A percentile compares a stretch with the other conserved stretches of the same genome.
These are phyloP conservation scores for Cicer pinnatifidum DNA, from an alignment of 306 rosid species.

Conservation along the genomic window DNA sequence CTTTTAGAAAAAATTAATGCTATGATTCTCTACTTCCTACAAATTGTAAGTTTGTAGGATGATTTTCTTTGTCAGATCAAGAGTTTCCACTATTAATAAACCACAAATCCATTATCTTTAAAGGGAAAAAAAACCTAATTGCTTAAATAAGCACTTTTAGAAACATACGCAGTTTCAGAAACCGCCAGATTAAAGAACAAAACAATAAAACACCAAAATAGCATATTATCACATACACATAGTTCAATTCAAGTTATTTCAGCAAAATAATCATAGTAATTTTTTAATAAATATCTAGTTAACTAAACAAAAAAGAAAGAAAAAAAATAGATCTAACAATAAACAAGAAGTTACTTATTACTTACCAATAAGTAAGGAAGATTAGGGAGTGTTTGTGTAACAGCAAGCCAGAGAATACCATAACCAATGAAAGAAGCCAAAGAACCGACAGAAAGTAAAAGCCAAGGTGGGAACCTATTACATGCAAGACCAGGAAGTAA, in stretches of 20 bases:
- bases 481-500: conserved; percentile 73
- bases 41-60: background rate
- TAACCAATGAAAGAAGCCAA: conserved; percentile 67
- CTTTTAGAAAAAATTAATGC: background rate
- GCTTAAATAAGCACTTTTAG: background rate
- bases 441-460: conserved; percentile 61
- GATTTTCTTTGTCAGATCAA: background rate
- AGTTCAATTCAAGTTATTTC: background rate
- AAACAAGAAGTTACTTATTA: background rate
- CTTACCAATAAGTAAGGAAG: conserved; percentile 69
- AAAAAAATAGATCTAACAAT: conserved; percentile 6
- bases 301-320: background rate
- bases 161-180: background rate
- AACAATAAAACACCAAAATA: background rate
- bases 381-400: conserved; percentile 49
- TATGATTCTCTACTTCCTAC: conserved; percentile 18
- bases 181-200: background rate
- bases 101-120: background rate
- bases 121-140: background rate
- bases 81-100: background rate
- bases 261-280: background rate
- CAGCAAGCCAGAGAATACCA: conserved; percentile 66
- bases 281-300: background rate
- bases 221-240: background rate
- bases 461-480: conserved; percentile 80